These are phyloP conservation scores for Allium cepa DNA, from an alignment of 106 monocot species.

Conservation along the genomic window DNA sequence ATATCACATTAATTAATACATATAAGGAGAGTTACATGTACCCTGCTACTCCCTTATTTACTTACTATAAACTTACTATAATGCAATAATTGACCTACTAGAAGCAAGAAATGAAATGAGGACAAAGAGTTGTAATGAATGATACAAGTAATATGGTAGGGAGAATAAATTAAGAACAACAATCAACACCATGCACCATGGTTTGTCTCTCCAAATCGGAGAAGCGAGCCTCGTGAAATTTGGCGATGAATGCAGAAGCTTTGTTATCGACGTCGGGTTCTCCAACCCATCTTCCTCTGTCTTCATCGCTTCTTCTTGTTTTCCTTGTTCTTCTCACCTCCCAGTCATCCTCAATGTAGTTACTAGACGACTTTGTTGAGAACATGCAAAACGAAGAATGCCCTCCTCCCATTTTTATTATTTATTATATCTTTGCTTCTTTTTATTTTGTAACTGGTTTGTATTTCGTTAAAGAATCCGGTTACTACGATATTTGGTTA, in stretches of 20 bases:
- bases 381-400: conserved; percentile 3
- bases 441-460: neutral
- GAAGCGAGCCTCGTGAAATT: conserved; percentile 11
- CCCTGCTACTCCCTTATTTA: too few species aligned
- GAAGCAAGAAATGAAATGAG: neutral
- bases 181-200: too few species aligned
- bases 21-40: too few species aligned
- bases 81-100: neutral
- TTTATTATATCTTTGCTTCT: neutral
- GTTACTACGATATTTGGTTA: neutral
- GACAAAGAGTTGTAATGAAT: neutral
- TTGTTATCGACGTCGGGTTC: conserved; percentile 13
- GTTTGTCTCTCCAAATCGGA: conserved; percentile 1
- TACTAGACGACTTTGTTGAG: neutral
- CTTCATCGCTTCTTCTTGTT: conserved; percentile 10
- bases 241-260: conserved; percentile 13
- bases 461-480: neutral
- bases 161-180: neutral
- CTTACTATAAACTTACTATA: too few species aligned
- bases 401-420: conserved; percentile 2
- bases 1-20: too few species aligned
- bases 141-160: conserved; percentile 7
- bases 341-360: conserved; percentile 11
- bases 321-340: conserved; percentile 6
- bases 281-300: conserved; percentile 8